Conservation (phyloP, 2,329 filamentous ascomycete genomes). For the Fusarium napiforme region DNA sequence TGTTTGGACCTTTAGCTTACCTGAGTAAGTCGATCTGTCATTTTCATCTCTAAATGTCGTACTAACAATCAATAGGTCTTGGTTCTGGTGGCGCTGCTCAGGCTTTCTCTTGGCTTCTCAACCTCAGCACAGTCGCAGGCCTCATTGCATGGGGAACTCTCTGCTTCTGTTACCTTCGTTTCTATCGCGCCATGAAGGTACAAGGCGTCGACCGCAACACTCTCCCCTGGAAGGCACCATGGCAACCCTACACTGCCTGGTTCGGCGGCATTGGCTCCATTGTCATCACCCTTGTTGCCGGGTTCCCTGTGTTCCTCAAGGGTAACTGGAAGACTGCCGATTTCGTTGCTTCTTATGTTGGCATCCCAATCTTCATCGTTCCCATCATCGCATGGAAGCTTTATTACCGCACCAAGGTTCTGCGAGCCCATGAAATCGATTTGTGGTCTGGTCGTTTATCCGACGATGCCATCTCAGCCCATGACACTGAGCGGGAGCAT, state of each 20-base stretch:
- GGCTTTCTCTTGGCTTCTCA: slow-evolving; percentile 78
- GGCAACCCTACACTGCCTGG: slow-evolving; percentile 73
- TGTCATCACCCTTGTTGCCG: slow-evolving; percentile 77
- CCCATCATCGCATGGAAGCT: slow-evolving; percentile 72
- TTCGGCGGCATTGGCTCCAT: slow-evolving; percentile 66
- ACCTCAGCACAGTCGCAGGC: slow-evolving; percentile 72
- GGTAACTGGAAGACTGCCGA: slow-evolving; percentile 68
- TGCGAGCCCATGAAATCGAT: slow-evolving; percentile 63
- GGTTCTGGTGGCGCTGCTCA: slow-evolving; percentile 61
- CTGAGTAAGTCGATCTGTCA: slow-evolving; percentile 65
- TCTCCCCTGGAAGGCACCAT: slow-evolving; percentile 63
- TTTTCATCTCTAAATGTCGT: accelerated
- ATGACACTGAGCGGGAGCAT: background rate
- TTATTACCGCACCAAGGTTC: slow-evolving; percentile 45
- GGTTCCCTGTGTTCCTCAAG: slow-evolving; percentile 79
- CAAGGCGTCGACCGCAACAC: slow-evolving; percentile 63
- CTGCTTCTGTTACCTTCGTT: slow-evolving; percentile 68
- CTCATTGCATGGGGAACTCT: slow-evolving; percentile 71
- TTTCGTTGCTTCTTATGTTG: slow-evolving; percentile 75
- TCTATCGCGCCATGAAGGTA: slow-evolving; percentile 60
- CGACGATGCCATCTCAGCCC: slow-evolving; percentile 4
- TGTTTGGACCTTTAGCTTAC: slow-evolving; percentile 74
- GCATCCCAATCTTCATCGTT: slow-evolving; percentile 67
- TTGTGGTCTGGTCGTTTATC: slow-evolving; percentile 47
- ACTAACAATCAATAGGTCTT: slow-evolving; percentile 19